phyloP scores from a whole-genome alignment of 2,329 filamentous ascomycete species.

The Westerdykella aurantiaca region DNA sequence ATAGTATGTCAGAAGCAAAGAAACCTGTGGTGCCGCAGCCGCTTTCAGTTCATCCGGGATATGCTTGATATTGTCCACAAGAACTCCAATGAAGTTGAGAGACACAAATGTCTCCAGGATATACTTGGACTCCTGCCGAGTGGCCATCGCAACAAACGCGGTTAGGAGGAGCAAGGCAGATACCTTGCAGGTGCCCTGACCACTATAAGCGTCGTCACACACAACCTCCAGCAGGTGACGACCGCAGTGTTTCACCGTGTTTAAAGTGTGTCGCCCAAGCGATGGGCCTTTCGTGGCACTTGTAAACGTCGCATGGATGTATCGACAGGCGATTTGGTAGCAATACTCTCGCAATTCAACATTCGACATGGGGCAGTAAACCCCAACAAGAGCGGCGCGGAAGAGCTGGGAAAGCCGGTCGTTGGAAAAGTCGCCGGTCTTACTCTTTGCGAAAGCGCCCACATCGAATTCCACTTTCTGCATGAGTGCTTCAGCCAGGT shows the following conservation, averaged over 20 bases:
- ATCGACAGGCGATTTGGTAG: slow-evolving; percentile 87
- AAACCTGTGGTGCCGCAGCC: slow-evolving; percentile 44
- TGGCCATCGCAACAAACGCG: slow-evolving; percentile 67
- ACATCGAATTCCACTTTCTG: slow-evolving; percentile 61
- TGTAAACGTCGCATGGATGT: slow-evolving; percentile 63
- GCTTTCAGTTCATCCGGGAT: slow-evolving; percentile 61
- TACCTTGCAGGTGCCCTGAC: slow-evolving; percentile 74
- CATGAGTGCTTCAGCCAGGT: slow-evolving; percentile 66
- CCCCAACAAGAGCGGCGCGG: slow-evolving; percentile 74
- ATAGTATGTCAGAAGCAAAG: slow-evolving; percentile 54
- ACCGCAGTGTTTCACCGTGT: slow-evolving; percentile 73
- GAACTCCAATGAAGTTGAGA: slow-evolving; percentile 83
- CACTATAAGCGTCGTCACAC: slow-evolving; percentile 88
- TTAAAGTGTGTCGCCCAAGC: slow-evolving; percentile 48
- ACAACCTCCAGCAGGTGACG: slow-evolving; percentile 77
- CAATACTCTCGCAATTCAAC: slow-evolving; percentile 73
- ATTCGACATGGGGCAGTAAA: slow-evolving; percentile 66
- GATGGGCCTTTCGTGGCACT: slow-evolving; percentile 35
- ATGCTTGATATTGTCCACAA: slow-evolving; percentile 79
- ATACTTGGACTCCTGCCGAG: slow-evolving; percentile 63
- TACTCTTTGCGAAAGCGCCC: slow-evolving; percentile 41
- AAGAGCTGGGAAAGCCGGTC: slow-evolving; percentile 91
- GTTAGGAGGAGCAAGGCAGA: slow-evolving; percentile 81
- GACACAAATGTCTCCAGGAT: slow-evolving; percentile 75
- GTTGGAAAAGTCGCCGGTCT: slow-evolving; percentile 65